These are phyloP conservation scores for Sextonia rubra DNA, from an alignment of 164 flowering plant species.

Conservation along the genomic window DNA sequence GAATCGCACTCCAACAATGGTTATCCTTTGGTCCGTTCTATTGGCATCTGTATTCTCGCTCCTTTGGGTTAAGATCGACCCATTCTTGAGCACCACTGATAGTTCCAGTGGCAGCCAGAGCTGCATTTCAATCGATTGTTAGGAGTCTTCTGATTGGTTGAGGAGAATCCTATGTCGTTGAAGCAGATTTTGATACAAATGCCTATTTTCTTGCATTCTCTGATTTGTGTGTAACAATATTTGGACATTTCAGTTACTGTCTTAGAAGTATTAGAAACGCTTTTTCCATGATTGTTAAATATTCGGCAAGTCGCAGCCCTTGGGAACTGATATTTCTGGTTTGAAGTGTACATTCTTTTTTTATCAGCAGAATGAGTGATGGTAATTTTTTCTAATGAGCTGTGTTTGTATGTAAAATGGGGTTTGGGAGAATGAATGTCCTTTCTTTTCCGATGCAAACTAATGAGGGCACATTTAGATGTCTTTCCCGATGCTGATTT, in stretches of 20 bases:
- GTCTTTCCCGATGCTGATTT: too few species aligned
- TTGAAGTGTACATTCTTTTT: too few species aligned
- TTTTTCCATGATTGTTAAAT: background rate
- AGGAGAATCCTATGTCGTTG: background rate
- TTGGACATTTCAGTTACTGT: background rate
- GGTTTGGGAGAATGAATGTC: too few species aligned
- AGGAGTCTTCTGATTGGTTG: background rate
- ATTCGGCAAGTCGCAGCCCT: constrained; percentile 1
- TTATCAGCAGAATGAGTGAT: too few species aligned
- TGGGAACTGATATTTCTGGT: too few species aligned
- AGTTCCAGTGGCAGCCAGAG: constrained; percentile 27
- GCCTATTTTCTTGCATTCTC: background rate
- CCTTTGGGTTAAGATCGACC: constrained; percentile 88
- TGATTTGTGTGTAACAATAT: background rate
- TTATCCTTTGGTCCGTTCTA: constrained; percentile 83
- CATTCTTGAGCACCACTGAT: constrained; percentile 50
- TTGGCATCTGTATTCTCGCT: constrained; percentile 94
- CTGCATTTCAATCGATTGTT: constrained; percentile 91
- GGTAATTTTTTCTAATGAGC: too few species aligned
- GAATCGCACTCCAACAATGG: constrained; percentile 87
- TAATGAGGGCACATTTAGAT: too few species aligned
- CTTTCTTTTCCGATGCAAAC: too few species aligned
- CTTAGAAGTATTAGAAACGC: background rate
- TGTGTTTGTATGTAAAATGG: too few species aligned
- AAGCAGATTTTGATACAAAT: background rate